Evolutionary conservation across 306 rosid species (phyloP).

Genomic region (Cicer yamashitae): DNA sequence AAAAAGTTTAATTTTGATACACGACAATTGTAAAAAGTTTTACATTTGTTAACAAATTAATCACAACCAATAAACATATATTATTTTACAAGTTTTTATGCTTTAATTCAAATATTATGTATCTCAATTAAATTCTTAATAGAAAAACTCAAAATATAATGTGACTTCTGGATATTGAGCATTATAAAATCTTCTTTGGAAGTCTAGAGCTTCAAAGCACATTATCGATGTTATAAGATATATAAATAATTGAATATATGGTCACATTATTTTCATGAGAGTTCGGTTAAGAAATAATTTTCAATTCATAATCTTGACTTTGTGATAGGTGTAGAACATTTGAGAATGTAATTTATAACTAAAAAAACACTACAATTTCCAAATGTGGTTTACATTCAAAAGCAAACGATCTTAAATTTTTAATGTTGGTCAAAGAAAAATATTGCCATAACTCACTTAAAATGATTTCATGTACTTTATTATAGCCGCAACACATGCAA

Average conservation of each 20-base stretch:
- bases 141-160: background rate
- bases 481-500: conserved; percentile 7
- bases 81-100: too few relatives aligned
- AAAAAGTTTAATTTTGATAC: too few relatives aligned
- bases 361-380: background rate
- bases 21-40: too few relatives aligned
- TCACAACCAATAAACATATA: too few relatives aligned
- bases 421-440: too few relatives aligned
- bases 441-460: too few relatives aligned
- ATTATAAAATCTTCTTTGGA: background rate
- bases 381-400: too few relatives aligned
- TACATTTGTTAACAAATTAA: too few relatives aligned
- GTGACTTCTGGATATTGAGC: background rate
- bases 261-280: conserved; percentile 25
- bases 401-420: too few relatives aligned
- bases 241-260: background rate
- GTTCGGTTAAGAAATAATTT: background rate
- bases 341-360: background rate
- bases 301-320: conserved; percentile 4
- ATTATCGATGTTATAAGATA: background rate
- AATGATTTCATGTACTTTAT: background rate
- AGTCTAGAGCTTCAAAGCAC: background rate
- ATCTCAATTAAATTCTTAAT: too few relatives aligned
- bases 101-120: too few relatives aligned
- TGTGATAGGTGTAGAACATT: background rate